Percentiles rank a stretch among this genome's conserved stretches.
phyloP scores from a whole-genome alignment of 192 early-diverging fungal genomes.

The Phlyctochytrium bullatum region DNA sequence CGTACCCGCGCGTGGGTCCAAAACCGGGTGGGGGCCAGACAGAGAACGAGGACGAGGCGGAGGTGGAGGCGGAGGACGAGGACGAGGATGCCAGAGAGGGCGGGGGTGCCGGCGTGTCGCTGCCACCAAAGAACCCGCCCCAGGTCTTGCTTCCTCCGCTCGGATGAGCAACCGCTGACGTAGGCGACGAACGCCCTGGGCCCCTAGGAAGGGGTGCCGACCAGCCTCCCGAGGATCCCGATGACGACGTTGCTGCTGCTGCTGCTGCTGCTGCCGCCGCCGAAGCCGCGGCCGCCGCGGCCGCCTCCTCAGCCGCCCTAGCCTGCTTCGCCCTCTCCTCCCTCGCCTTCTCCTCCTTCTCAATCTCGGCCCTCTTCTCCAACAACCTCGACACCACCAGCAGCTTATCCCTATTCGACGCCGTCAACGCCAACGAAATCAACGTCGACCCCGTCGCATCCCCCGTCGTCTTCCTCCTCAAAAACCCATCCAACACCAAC shows the following conservation, averaged over 20 bases:
- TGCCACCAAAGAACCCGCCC: background rate
- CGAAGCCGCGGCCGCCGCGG: background rate
- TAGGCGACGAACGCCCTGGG: background rate
- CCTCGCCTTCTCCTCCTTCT: constrained; percentile 1
- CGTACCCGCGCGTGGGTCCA: too few species aligned
- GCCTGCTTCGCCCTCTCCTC: background rate
- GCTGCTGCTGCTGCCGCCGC: background rate
- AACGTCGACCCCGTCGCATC: background rate
- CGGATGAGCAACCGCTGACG: too few species aligned
- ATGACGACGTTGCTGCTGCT: background rate
- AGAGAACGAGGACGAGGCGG: background rate
- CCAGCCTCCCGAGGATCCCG: background rate
- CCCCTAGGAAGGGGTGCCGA: background rate
- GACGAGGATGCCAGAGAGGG: background rate
- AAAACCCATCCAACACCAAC: background rate
- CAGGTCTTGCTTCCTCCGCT: constrained; percentile 1
- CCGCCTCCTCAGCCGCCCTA: background rate
- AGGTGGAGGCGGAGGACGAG: background rate
- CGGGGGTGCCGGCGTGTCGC: background rate
- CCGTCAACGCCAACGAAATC: background rate
- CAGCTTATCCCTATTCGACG: background rate
- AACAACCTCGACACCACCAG: background rate
- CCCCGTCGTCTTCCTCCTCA: background rate
- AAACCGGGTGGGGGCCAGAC: background rate
- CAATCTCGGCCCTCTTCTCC: background rate